Percentiles rank a stretch among this genome's conserved stretches.
Conservation (phyloP, 257 asterid genomes). For the Eustoma russellianum region DNA sequence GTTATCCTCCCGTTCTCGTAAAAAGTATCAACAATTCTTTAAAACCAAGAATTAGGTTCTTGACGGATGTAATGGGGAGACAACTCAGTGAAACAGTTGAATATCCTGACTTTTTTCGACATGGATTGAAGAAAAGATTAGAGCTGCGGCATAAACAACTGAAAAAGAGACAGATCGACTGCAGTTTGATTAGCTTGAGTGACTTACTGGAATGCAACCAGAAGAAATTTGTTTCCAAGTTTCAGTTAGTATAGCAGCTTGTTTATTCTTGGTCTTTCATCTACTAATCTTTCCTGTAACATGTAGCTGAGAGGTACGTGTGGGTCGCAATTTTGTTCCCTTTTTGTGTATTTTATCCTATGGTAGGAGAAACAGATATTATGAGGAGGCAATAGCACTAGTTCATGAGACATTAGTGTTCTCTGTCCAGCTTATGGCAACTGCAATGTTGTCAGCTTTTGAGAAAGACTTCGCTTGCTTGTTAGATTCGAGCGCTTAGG, state of each 20-base stretch:
- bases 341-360: not conserved
- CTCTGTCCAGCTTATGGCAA: not conserved
- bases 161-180: slow-evolving; percentile 38
- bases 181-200: slow-evolving; percentile 87
- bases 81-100: slow-evolving; percentile 58
- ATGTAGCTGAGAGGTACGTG: not conserved
- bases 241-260: slow-evolving; percentile 43
- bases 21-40: slow-evolving; percentile 70
- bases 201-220: slow-evolving; percentile 92
- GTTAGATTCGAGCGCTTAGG: too few species aligned
- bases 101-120: slow-evolving; percentile 81
- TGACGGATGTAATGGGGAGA: slow-evolving; percentile 79
- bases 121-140: slow-evolving; percentile 75
- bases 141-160: slow-evolving; percentile 64
- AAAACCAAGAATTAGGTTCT: slow-evolving; percentile 78
- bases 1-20: slow-evolving; percentile 84
- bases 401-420: not conserved
- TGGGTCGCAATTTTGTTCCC: not conserved
- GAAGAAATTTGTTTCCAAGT: slow-evolving; percentile 58
- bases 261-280: slow-evolving; percentile 9
- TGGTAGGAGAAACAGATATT: not conserved
- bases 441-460: not conserved
- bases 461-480: too few species aligned
- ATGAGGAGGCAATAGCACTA: not conserved
- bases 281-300: not conserved